Conservation (phyloP, 176 grass and related monocot species). For the Oryza glaberrima region DNA sequence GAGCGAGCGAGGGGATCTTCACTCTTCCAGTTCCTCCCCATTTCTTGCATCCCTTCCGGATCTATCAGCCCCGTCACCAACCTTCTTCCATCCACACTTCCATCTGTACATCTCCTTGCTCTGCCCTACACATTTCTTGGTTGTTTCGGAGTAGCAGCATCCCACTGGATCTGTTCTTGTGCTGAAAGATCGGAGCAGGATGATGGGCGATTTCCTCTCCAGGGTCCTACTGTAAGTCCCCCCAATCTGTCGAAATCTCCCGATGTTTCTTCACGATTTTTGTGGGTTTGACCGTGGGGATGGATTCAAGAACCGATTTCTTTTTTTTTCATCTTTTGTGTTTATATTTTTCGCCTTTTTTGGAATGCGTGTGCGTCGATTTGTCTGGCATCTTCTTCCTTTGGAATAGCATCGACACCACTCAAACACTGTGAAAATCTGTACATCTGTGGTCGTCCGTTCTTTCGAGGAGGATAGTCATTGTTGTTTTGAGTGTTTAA, state of each 20-base stretch:
- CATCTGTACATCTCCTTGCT: background rate
- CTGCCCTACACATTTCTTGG: background rate
- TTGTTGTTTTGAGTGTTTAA: background rate
- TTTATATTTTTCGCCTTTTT: background rate
- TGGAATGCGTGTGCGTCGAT: background rate
- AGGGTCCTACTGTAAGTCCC: slow-evolving; percentile 49
- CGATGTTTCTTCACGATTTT: background rate
- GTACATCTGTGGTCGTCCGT: background rate
- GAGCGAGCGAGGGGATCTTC: background rate
- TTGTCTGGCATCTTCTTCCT: background rate
- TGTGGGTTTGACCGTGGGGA: background rate
- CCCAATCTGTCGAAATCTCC: background rate
- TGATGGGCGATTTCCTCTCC: slow-evolving; percentile 60
- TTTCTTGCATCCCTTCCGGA: background rate
- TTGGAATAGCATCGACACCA: background rate
- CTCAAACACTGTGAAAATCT: background rate
- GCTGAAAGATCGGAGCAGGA: slow-evolving; percentile 4
- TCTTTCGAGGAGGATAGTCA: background rate
- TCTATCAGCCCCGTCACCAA: background rate
- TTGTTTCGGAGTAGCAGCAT: background rate
- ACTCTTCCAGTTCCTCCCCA: background rate
- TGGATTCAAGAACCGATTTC: background rate
- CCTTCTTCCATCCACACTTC: background rate
- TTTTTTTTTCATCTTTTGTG: background rate
- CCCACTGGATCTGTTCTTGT: slow-evolving; percentile 20